Percentiles rank a stretch among this genome's conserved stretches.
These are phyloP conservation scores for Phytophthora foliorum DNA, from an alignment of 352 stramenopile species.

Conservation along the genomic window DNA sequence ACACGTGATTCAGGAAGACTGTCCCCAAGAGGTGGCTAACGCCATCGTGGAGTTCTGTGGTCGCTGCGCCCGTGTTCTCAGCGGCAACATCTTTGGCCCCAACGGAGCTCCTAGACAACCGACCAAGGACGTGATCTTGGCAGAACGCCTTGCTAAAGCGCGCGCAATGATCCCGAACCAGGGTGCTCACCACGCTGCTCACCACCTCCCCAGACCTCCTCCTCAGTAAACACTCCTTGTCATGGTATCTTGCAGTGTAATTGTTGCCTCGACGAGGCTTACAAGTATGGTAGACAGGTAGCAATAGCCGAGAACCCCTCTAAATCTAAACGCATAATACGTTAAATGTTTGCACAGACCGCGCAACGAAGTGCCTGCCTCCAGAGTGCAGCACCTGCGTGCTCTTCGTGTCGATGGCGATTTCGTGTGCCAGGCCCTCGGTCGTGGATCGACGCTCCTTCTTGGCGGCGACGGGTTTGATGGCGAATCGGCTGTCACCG, in stretches of 20 bases:
- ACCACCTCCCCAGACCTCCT: constrained; percentile 6
- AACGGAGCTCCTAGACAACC: constrained; percentile 40
- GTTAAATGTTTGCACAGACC: constrained; percentile 51
- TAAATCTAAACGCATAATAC: constrained; percentile 45
- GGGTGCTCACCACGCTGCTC: constrained; percentile 19
- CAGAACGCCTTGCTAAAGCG: constrained; percentile 66
- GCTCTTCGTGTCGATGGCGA: constrained; percentile 64
- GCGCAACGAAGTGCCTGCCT: constrained; percentile 54
- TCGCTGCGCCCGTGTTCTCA: constrained; percentile 56
- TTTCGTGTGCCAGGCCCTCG: constrained; percentile 55
- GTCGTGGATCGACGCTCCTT: constrained; percentile 40
- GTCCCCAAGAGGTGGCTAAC: constrained; percentile 75
- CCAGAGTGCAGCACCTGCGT: constrained; percentile 36
- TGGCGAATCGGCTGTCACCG: constrained; percentile 80
- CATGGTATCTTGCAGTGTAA: constrained; percentile 33
- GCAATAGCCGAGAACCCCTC: constrained; percentile 10
- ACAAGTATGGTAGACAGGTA: constrained; percentile 30
- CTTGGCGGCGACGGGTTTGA: constrained; percentile 46
- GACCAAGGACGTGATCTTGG: constrained; percentile 48
- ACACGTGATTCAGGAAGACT: constrained; percentile 92
- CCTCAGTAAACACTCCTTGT: constrained; percentile 19
- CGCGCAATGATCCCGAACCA: constrained; percentile 69
- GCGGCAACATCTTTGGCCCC: constrained; percentile 44
- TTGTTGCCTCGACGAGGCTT: constrained; percentile 24
- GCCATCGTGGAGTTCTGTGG: constrained; percentile 72